Conservation (phyloP, 495 filamentous ascomycete genomes). For the Tetracladium setigerum region DNA sequence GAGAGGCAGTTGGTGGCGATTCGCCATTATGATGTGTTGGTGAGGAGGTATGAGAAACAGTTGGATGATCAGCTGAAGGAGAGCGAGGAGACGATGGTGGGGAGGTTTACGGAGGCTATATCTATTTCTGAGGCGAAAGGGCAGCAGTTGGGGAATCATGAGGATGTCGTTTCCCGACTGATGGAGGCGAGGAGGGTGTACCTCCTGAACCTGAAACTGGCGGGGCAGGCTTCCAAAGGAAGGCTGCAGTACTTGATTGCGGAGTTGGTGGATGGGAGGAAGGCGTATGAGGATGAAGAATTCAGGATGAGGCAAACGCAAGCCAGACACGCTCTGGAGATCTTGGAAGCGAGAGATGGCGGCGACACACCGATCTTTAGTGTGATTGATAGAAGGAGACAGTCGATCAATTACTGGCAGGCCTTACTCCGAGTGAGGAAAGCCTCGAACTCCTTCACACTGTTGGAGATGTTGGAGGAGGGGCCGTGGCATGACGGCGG, state of each 20-base stretch:
- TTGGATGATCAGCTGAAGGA: constrained; percentile 1
- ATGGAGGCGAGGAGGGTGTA: constrained; percentile 2
- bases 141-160: constrained; percentile 1
- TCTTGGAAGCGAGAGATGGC: constrained; percentile 10
- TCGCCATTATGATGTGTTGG: background rate
- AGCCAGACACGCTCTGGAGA: constrained; percentile 10
- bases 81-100: background rate
- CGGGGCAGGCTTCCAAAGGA: background rate
- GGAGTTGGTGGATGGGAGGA: constrained; percentile 2
- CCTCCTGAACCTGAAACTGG: background rate
- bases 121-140: background rate
- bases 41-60: background rate
- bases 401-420: constrained; percentile 14
- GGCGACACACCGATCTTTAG: constrained; percentile 9
- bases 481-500: constrained; percentile 13
- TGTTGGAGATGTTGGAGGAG: background rate
- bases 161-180: background rate
- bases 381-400: constrained; percentile 8
- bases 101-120: constrained; percentile 8
- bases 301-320: background rate
- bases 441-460: background rate
- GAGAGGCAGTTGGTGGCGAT: background rate
- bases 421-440: constrained; percentile 4
- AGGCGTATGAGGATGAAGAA: constrained; percentile 9
- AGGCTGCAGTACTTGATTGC: background rate